A percentile compares a stretch with the other conserved stretches of the same genome.
These are phyloP conservation scores for Calonectria hawksworthii DNA, from an alignment of 2,329 filamentous ascomycete genomes.

Conservation along the genomic window DNA sequence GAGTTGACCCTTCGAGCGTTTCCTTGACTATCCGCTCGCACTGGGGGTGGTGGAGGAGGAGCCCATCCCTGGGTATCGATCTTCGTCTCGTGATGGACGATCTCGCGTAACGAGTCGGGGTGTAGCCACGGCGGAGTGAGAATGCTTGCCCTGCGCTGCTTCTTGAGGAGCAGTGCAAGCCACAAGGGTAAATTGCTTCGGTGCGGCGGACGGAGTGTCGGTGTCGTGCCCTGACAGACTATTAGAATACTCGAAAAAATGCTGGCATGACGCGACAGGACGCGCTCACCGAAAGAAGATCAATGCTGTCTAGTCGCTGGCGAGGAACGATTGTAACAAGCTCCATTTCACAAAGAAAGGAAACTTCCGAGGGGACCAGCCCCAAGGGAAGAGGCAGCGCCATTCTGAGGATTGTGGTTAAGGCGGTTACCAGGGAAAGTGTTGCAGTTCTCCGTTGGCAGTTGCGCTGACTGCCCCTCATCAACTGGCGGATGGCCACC, in stretches of 20 bases:
- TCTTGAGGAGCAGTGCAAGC: slow-evolving; percentile 95
- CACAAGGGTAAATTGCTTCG: slow-evolving; percentile 87
- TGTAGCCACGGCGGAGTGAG: slow-evolving; percentile 91
- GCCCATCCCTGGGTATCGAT: slow-evolving; percentile 80
- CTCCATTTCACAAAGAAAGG: slow-evolving; percentile 98
- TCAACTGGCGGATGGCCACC: neutral
- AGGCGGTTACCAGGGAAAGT: slow-evolving; percentile 18
- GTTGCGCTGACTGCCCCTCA: slow-evolving; percentile 30
- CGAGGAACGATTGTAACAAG: slow-evolving; percentile 92
- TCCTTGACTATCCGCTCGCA: slow-evolving; percentile 62
- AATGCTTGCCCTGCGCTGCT: slow-evolving; percentile 94
- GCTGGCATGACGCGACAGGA: slow-evolving; percentile 31
- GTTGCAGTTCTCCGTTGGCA: slow-evolving; percentile 19
- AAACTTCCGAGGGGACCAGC: slow-evolving; percentile 88
- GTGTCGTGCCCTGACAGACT: slow-evolving; percentile 74
- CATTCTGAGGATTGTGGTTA: slow-evolving; percentile 51
- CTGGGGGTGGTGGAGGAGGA: slow-evolving; percentile 78
- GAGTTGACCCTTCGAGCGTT: slow-evolving; percentile 54
- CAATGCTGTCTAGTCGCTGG: slow-evolving; percentile 87
- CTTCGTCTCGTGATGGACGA: slow-evolving; percentile 86
- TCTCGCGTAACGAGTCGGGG: slow-evolving; percentile 78
- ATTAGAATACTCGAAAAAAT: slow-evolving; percentile 36
- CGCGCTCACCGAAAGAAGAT: slow-evolving; percentile 83
- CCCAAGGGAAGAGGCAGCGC: slow-evolving; percentile 64
- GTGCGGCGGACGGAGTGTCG: slow-evolving; percentile 83